Evolutionary conservation across 2,329 filamentous ascomycete species (phyloP).

Genomic region (Colletotrichum navitas): DNA sequence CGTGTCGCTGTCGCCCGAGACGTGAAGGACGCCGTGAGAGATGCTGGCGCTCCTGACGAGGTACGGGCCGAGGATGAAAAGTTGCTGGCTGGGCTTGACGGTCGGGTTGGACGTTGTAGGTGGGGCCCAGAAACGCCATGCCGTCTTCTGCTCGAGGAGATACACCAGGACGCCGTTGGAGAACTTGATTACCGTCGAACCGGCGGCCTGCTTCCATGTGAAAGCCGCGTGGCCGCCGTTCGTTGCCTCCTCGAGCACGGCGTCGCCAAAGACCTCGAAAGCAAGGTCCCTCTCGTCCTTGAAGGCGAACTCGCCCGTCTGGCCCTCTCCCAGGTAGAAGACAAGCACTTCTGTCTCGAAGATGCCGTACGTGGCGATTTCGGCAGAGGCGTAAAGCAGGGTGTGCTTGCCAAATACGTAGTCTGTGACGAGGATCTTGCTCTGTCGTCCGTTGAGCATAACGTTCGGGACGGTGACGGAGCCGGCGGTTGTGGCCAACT

Average conservation of each 20-base stretch:
- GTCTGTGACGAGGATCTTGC: constrained; percentile 76
- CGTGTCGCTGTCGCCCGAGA: constrained; percentile 79
- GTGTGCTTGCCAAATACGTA: constrained; percentile 71
- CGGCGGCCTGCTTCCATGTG: constrained; percentile 63
- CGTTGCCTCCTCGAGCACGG: constrained; percentile 31
- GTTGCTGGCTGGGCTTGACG: constrained; percentile 57
- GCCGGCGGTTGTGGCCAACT: constrained; percentile 61
- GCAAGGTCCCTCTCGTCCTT: constrained; percentile 51
- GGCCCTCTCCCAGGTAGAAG: constrained; percentile 71
- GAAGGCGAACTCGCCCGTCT: constrained; percentile 71
- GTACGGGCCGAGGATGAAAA: constrained; percentile 75
- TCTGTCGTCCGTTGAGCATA: constrained; percentile 72
- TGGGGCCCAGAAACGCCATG: constrained; percentile 77
- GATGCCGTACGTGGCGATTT: constrained; percentile 76
- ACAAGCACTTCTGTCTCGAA: constrained; percentile 69
- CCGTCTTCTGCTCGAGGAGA: constrained; percentile 72
- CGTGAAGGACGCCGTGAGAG: constrained; percentile 65
- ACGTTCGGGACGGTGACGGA: constrained; percentile 60
- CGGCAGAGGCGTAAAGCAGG: constrained; percentile 77
- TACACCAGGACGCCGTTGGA: constrained; percentile 65
- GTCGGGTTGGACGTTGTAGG: constrained; percentile 54
- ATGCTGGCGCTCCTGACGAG: constrained; percentile 72
- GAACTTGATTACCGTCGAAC: constrained; percentile 64
- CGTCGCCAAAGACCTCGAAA: constrained; percentile 52
- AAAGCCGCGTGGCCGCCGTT: constrained; percentile 45